These are phyloP conservation scores for Lithohypha guttulata DNA, from an alignment of 2,329 filamentous ascomycete genomes.

Conservation along the genomic window DNA sequence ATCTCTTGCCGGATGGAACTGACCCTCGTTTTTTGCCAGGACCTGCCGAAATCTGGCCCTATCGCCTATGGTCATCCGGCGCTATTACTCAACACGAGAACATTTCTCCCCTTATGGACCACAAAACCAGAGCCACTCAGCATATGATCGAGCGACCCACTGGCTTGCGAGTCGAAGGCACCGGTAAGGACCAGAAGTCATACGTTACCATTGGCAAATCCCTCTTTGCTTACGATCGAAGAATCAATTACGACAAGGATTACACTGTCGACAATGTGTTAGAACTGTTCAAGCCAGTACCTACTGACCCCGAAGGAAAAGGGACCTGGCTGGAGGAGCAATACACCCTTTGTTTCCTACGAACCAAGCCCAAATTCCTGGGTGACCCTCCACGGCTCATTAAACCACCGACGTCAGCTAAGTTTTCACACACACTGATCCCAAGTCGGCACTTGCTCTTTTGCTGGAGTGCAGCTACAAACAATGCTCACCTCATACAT, in stretches of 20 bases:
- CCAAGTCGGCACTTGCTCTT: constrained; percentile 68
- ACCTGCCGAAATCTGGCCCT: constrained; percentile 59
- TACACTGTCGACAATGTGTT: not conserved
- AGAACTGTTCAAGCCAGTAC: not conserved
- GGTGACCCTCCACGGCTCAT: constrained; percentile 7
- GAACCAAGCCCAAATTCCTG: constrained; percentile 24
- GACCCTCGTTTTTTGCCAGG: constrained; percentile 56
- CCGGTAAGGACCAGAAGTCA: not conserved
- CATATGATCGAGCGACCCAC: constrained; percentile 2
- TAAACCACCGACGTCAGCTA: constrained; percentile 33
- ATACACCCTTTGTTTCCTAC: constrained; percentile 53
- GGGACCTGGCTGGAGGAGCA: constrained; percentile 48
- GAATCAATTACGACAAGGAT: constrained; percentile 22
- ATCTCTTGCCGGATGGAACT: constrained; percentile 71
- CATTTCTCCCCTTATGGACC: not conserved
- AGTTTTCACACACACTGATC: constrained; percentile 48
- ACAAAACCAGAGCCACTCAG: not conserved
- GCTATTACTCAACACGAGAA: not conserved
- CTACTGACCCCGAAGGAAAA: constrained; percentile 12
- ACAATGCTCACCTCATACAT: constrained; percentile 89
- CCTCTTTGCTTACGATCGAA: constrained; percentile 32
- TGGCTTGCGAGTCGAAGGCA: not conserved
- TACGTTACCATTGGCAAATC: constrained; percentile 42
- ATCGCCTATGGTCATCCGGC: constrained; percentile 85
- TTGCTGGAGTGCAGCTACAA: constrained; percentile 79